Percentiles rank a stretch among this genome's conserved stretches.
Conservation (phyloP, 2,329 filamentous ascomycete species). For the Fusarium praegraminearum region DNA sequence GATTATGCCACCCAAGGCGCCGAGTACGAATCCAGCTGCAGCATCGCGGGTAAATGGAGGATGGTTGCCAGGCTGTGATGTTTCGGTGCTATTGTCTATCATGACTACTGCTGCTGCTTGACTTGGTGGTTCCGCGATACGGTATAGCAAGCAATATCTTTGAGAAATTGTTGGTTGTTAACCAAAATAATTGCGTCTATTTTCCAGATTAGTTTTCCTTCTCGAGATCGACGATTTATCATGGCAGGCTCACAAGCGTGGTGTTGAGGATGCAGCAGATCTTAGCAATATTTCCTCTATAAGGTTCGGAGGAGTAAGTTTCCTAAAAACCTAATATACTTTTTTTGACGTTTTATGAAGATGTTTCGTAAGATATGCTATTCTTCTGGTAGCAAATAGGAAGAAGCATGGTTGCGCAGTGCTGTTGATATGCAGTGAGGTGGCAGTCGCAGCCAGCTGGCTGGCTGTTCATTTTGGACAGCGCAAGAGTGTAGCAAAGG, state of each 20-base stretch:
- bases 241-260: neutral
- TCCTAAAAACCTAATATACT: neutral
- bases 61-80: neutral
- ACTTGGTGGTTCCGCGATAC: neutral
- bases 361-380: neutral
- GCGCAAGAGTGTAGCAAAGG: neutral
- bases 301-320: neutral
- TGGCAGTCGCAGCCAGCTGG: constrained; percentile 25
- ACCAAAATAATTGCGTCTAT: neutral
- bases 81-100: neutral
- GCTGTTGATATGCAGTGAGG: constrained; percentile 1
- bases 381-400: neutral
- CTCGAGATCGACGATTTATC: neutral
- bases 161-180: neutral
- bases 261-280: neutral
- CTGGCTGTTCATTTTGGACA: too few species aligned
- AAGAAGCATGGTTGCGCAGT: neutral
- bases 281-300: neutral
- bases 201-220: neutral
- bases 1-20: constrained; percentile 20
- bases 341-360: neutral
- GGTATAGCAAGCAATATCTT: neutral
- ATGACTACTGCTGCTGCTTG: neutral
- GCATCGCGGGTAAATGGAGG: constrained; percentile 19
- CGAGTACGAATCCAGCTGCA: constrained; percentile 29